Evolutionary conservation across 495 filamentous ascomycete genomes (phyloP).

Genomic region (Penicillium angulare): DNA sequence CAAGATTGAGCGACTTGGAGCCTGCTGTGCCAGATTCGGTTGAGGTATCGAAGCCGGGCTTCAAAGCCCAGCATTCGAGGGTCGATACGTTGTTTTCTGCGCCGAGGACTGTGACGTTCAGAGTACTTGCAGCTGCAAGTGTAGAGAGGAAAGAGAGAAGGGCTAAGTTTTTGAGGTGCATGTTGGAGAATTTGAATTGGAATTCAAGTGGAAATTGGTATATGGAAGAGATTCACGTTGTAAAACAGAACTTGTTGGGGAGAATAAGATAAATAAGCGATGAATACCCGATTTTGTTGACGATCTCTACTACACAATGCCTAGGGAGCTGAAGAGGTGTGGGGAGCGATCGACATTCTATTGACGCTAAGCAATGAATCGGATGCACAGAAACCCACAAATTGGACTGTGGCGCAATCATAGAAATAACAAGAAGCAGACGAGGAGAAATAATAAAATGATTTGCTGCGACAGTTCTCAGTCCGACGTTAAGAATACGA

Average conservation of each 20-base stretch:
- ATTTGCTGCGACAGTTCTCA: neutral
- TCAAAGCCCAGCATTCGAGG: slow-evolving; percentile 56
- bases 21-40: slow-evolving; percentile 44
- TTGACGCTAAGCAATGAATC: slow-evolving; percentile 5
- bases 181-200: slow-evolving; percentile 4
- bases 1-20: slow-evolving; percentile 30
- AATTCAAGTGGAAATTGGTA: neutral
- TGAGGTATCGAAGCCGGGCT: slow-evolving; percentile 39
- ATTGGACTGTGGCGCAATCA: neutral
- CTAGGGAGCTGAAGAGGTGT: slow-evolving; percentile 2
- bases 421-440: neutral
- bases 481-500: slow-evolving; percentile 1
- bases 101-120: slow-evolving; percentile 43
- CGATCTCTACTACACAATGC: too few species aligned
- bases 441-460: neutral
- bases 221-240: too few species aligned
- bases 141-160: slow-evolving; percentile 19
- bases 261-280: neutral
- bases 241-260: neutral
- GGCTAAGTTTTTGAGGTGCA: slow-evolving; percentile 22
- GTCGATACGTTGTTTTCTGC: slow-evolving; percentile 40
- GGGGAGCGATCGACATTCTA: slow-evolving; percentile 16
- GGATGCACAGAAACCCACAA: neutral
- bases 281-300: neutral
- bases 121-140: slow-evolving; percentile 19